phyloP scores from a whole-genome alignment of 768 basidiomycete genomes.

The Psilocybe cubensis region DNA sequence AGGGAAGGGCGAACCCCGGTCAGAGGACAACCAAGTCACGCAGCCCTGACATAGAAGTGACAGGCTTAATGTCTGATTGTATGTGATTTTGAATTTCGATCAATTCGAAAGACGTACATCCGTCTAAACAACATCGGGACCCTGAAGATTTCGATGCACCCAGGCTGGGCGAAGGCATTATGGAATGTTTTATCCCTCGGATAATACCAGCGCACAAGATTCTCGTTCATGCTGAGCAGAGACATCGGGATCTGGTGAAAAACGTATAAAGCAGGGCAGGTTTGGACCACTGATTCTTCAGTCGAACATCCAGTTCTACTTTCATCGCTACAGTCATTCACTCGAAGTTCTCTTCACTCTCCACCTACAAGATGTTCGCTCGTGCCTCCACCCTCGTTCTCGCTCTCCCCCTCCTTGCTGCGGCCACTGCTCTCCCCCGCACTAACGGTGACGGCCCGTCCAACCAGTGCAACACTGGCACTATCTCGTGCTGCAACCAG shows the following conservation, averaged over 20 bases:
- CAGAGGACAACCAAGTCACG: background rate
- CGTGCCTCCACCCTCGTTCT: slow-evolving; percentile 20
- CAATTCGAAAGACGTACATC: no score
- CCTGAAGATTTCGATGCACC: no score
- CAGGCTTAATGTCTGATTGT: background rate
- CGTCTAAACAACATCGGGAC: background rate
- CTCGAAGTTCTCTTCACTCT: slow-evolving; percentile 5
- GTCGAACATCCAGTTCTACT: slow-evolving; percentile 14
- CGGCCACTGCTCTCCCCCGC: slow-evolving; percentile 22
- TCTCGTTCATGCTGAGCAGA: background rate
- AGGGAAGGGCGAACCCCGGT: background rate
- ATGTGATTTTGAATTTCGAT: background rate
- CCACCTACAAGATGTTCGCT: slow-evolving; percentile 22
- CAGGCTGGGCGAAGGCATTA: no score
- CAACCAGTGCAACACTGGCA: slow-evolving; percentile 30
- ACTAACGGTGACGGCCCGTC: slow-evolving; percentile 9
- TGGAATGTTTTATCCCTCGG: background rate
- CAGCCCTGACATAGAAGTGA: slow-evolving; percentile 1
- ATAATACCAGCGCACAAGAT: no score
- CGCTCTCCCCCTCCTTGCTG: slow-evolving; percentile 26
- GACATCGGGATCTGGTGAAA: no score
- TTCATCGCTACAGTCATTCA: no score
- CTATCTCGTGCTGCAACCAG: slow-evolving; percentile 31
- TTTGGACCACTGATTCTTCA: background rate
- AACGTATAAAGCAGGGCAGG: slow-evolving; percentile 4